Evolutionary conservation across 306 rosid species (phyloP), one percentile per base, ranked within the genome.

Genomic region (Pterocarpus macrocarpus): DNA sequence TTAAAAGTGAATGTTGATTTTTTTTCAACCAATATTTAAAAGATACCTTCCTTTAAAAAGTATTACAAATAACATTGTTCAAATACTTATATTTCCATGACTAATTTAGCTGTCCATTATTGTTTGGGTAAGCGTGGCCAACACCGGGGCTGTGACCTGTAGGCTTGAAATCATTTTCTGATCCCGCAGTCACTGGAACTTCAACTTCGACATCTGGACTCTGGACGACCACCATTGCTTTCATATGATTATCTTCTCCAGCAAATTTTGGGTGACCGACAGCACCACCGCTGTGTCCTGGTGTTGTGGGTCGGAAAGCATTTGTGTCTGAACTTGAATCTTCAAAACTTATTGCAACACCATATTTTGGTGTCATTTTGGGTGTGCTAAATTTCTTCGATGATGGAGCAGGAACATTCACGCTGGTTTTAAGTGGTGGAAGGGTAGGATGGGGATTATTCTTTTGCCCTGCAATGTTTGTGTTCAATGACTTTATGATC

Each of bases 221-320:
- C 14, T 76, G 64, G 79, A 55, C 59, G 4, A 28, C 64, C 43
- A 12, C 64, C 71, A 32, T 71, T 77, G 43, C 34, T 17, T 74
- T 36, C 47, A 22, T 10, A 0, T 57, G 64, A 12, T 63, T 55
- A 11, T 41, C 34, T 38, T 58, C 38, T 13, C n/a, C 70, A 22
- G 28, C 28, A 68, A 69, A 43, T 2, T 30, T 16, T 62, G 0
- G 1, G 57, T 85, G 86, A 12, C 88, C 86, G 71, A 88, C 89
- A 4, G 91, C 91, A 8, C 95, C 95, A 80, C 95, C 89, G 75
- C 36, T 80, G 28, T 22, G 28, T 36, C 93, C 91, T 4, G 92
- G 92, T 50, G 77, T 57, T 28, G 90, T 87, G 1, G 92, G 89
- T 78, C 38, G 28, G 28, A 22, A 22, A 22, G 28, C 28, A 22